Evolutionary conservation across 306 rosid species (phyloP).

Genomic region (Inga leiocalycina): DNA sequence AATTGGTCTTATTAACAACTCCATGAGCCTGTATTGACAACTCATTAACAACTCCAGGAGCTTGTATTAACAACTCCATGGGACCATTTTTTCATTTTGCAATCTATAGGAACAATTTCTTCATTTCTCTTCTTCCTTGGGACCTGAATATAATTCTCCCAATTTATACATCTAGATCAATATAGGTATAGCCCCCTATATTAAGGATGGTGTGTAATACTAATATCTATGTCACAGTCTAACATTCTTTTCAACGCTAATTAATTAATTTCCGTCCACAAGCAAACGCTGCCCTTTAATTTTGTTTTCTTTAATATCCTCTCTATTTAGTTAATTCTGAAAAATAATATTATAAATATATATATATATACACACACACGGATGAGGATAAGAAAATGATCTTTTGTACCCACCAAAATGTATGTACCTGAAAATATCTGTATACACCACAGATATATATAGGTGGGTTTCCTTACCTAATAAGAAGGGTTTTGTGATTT

Average conservation of each 20-base stretch:
- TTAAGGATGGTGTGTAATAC: too few species aligned
- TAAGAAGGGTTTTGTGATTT: background rate
- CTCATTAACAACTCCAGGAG: too few species aligned
- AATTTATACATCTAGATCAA: too few species aligned
- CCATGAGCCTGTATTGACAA: too few species aligned
- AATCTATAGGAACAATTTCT: too few species aligned
- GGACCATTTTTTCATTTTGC: too few species aligned
- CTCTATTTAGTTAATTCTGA: background rate
- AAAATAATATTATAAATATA: background rate
- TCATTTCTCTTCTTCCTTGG: too few species aligned
- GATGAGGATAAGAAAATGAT: background rate
- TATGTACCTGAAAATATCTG: background rate
- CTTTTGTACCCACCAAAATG: background rate
- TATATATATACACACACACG: background rate
- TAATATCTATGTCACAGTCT: too few species aligned
- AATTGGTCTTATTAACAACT: too few species aligned
- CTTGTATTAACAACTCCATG: too few species aligned
- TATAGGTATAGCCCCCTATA: too few species aligned
- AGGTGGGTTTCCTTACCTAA: background rate
- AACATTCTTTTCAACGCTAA: background rate
- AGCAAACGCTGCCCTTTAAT: background rate
- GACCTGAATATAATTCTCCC: too few species aligned
- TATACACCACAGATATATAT: background rate
- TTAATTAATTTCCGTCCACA: background rate
- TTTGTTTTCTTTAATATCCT: background rate